Percentiles rank a stretch among this genome's conserved stretches.
These are phyloP conservation scores for Aegilops umbellulata DNA, from an alignment of 176 grass and related monocot genomes.

Conservation along the genomic window DNA sequence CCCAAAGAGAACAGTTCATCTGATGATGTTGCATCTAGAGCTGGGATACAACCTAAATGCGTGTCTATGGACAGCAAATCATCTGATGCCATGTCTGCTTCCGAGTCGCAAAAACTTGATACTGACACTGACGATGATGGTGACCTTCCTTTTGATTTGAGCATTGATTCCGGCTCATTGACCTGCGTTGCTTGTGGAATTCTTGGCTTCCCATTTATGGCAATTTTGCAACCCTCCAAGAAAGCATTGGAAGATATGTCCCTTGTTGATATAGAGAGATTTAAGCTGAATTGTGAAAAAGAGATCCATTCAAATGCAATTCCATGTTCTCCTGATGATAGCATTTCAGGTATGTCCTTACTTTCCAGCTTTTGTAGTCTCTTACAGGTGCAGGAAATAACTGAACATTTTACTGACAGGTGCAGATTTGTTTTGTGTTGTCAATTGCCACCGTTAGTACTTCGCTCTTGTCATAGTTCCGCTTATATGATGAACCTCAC, in stretches of 20 bases:
- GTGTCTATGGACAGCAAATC: slow-evolving; percentile 18
- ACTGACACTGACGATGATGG: slow-evolving; percentile 45
- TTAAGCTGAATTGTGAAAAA: slow-evolving; percentile 31
- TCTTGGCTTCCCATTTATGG: slow-evolving; percentile 98
- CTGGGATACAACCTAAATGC: slow-evolving; percentile 15
- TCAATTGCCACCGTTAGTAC: not conserved
- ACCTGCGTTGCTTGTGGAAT: slow-evolving; percentile 98
- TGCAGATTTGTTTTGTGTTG: slow-evolving; percentile 2
- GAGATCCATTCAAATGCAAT: slow-evolving; percentile 29
- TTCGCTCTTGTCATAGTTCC: not conserved
- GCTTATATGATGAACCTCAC: not conserved
- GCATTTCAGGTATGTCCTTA: slow-evolving; percentile 36
- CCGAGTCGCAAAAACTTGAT: slow-evolving; percentile 21
- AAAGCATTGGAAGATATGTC: slow-evolving; percentile 68
- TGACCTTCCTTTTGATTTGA: slow-evolving; percentile 85
- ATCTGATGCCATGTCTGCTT: slow-evolving; percentile 10
- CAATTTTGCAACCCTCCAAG: slow-evolving; percentile 80
- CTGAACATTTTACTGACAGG: not conserved
- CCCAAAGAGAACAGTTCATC: slow-evolving; percentile 20
- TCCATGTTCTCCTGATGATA: slow-evolving; percentile 12
- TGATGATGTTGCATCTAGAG: slow-evolving; percentile 12
- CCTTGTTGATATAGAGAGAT: slow-evolving; percentile 35
- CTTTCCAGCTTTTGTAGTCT: slow-evolving; percentile 5
- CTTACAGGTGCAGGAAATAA: not conserved
- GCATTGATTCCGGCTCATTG: slow-evolving; percentile 94